Base-by-base conservation (phyloP, 306 rosid species). In the Hippophae rhamnoides region DNA sequence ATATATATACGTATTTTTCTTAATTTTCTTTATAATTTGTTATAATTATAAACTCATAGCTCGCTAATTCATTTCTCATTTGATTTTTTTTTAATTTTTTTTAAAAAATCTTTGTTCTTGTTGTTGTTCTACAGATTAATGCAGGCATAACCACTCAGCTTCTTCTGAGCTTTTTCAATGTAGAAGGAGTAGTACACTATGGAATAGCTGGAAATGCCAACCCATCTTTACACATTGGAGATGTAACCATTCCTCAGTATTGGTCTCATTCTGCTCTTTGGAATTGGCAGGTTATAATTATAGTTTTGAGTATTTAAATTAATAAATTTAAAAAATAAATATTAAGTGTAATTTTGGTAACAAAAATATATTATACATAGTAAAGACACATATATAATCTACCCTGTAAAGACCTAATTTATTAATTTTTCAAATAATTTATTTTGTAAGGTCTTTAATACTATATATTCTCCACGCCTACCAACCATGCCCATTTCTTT, bases 151-250 rank as follows among this genome's bases (percentile, higher is more conserved):
- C 86, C 0, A 85, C 84, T 5, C 94, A 82, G 57, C 84, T 85
- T 56, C 50, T 85, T 25, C 10, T 85, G 61, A 82, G 84, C 77
- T 51, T 70, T 1, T 85, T 82, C 76, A 0, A 38, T 0, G 47
- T 85, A 41, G 75, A 79, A 26, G 93, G 94, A 65, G 84, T 85
- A 13, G 81, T 82, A 10, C 94, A 85, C 72, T 79, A 77, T 59
- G 94, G 94, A 8, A 82, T 75, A 31, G 94, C 94, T 14, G 94
- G 89, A 18, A 82, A 79, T 58, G 94, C 86, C 58, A 82, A 79
- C 53, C 86, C 89, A 0, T 61, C 72, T 6, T 70, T 82, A 13
- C 67, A 82, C 64, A 78, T 82, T 9, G 89, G 84, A 54, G 86
- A 86, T 67, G 94, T 80, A 4, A 66, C 52, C 68, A 78, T 82